Conservation (phyloP, 257 asterid genomes). For the Jaltomata sinuosa region DNA sequence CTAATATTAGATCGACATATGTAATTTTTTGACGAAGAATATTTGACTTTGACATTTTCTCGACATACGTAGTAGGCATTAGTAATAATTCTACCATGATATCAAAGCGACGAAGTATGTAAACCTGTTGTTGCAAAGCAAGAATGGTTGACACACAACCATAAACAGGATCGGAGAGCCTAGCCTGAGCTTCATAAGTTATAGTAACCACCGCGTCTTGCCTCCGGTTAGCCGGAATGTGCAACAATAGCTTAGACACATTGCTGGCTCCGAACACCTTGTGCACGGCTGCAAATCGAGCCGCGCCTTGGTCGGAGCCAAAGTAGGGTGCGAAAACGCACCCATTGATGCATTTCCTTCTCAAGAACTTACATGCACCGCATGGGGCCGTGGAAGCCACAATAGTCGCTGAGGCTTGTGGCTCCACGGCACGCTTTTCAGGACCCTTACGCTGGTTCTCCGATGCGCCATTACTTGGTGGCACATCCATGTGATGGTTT, state of each 20-base stretch:
- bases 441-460: conserved; percentile 25
- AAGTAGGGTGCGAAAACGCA: conserved; percentile 86
- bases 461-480: conserved; percentile 18
- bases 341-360: conserved; percentile 75
- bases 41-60: neutral
- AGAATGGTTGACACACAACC: conserved; percentile 79
- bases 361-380: conserved; percentile 91
- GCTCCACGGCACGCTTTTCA: conserved; percentile 17
- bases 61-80: neutral
- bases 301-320: conserved; percentile 76
- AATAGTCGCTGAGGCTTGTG: neutral
- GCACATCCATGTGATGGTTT: conserved; percentile 62
- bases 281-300: conserved; percentile 88
- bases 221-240: conserved; percentile 53
- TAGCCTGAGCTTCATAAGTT: conserved; percentile 81
- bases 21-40: neutral
- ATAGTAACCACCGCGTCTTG: conserved; percentile 78
- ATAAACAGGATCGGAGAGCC: conserved; percentile 82
- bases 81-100: neutral
- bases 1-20: neutral
- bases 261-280: conserved; percentile 91
- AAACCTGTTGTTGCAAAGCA: conserved; percentile 82
- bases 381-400: conserved; percentile 36
- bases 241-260: conserved; percentile 66
- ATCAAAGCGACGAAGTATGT: neutral